Evolutionary conservation across 192 early-diverging fungal species (phyloP).

Genomic region (Martensiomyces pterosporus): DNA sequence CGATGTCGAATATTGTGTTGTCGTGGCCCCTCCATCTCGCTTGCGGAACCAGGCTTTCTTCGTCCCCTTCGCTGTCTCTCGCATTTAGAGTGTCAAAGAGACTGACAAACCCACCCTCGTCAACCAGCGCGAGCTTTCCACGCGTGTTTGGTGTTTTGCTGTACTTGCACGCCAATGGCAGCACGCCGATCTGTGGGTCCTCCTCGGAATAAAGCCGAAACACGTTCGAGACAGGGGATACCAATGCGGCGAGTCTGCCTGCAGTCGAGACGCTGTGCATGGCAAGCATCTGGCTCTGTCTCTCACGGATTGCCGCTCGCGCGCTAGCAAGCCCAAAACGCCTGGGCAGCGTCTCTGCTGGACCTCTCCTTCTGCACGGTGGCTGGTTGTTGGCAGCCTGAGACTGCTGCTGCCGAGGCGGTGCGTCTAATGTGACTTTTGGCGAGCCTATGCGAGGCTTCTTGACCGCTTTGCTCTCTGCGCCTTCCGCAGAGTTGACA

Average conservation of each 20-base stretch:
- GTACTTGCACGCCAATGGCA: conserved; percentile 45
- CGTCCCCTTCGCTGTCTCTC: conserved; percentile 1
- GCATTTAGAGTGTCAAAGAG: conserved; percentile 23
- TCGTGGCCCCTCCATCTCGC: conserved; percentile 57
- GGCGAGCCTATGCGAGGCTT: conserved; percentile 2
- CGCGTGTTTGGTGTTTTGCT: conserved; percentile 5
- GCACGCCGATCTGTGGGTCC: conserved; percentile 8
- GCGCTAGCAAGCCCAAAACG: conserved; percentile 4
- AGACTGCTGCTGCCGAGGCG: too few relatives aligned
- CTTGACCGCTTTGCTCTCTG: conserved; percentile 1
- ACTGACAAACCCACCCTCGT: conserved; percentile 32
- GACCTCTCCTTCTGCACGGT: too few relatives aligned
- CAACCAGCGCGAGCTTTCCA: conserved; percentile 30
- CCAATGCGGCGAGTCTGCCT: conserved; percentile 13
- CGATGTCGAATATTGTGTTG: conserved; percentile 79
- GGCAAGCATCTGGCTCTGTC: conserved; percentile 7
- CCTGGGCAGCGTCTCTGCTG: background rate
- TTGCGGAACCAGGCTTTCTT: conserved; percentile 9
- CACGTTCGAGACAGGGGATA: conserved; percentile 21
- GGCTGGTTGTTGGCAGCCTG: too few relatives aligned
- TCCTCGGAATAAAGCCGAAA: conserved; percentile 15
- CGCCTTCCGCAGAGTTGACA: background rate
- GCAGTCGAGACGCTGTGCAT: conserved; percentile 11
- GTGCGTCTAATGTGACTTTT: background rate
- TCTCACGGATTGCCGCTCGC: conserved; percentile 5